These are phyloP conservation scores for Heritiera fomes DNA, from an alignment of 345 rosid genomes.

Conservation along the genomic window DNA sequence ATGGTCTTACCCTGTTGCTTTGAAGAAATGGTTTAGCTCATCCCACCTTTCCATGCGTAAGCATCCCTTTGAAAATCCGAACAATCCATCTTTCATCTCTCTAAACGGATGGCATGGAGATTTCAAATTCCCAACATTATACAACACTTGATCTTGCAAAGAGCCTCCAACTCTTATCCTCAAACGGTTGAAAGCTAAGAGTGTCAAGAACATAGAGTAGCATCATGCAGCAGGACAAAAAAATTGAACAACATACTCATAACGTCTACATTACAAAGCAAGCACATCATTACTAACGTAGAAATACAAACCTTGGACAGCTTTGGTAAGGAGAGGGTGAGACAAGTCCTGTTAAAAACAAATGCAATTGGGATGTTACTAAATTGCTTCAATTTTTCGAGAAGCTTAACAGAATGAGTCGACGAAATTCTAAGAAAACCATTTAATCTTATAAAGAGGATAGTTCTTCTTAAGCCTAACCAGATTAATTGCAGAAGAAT, in stretches of 20 bases:
- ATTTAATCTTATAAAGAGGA: not conserved
- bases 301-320: slow-evolving; percentile 65
- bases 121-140: slow-evolving; percentile 59
- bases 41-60: slow-evolving; percentile 94
- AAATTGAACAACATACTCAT: not conserved
- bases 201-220: slow-evolving; percentile 22
- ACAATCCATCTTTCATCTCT: slow-evolving; percentile 62
- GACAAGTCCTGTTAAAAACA: slow-evolving; percentile 64
- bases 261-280: not conserved
- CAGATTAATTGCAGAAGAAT: slow-evolving; percentile 77
- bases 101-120: slow-evolving; percentile 74
- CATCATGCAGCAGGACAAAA: slow-evolving; percentile 8
- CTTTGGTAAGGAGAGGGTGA: slow-evolving; percentile 71
- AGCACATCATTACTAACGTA: not conserved
- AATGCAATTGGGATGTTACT: slow-evolving; percentile 7
- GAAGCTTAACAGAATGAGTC: slow-evolving; percentile 2
- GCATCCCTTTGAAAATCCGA: slow-evolving; percentile 93
- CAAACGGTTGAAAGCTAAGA: slow-evolving; percentile 67
- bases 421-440: slow-evolving; percentile 1
- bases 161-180: slow-evolving; percentile 97
- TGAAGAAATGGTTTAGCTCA: slow-evolving; percentile 64
- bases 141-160: slow-evolving; percentile 87
- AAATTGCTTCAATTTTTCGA: slow-evolving; percentile 6
- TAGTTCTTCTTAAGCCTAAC: slow-evolving; percentile 37
- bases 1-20: slow-evolving; percentile 59